A percentile compares a stretch with the other conserved stretches of the same genome.
Conservation (phyloP, 1,284 basidiomycete species). For the Pulveroboletus sp. region DNA sequence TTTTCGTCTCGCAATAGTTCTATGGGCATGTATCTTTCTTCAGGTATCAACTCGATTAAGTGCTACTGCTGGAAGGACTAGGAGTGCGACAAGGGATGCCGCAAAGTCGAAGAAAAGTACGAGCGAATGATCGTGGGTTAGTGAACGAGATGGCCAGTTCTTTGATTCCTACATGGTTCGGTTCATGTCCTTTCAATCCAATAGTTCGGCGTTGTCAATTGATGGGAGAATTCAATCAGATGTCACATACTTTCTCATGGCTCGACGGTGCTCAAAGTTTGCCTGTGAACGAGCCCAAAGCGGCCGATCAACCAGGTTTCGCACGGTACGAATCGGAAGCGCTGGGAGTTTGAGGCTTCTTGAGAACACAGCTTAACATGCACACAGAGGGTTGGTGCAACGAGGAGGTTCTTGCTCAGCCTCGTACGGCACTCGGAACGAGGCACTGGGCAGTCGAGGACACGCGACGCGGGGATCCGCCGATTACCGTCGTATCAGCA, state of each 20-base stretch:
- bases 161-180: background rate
- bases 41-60: slow-evolving; percentile 43
- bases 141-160: background rate
- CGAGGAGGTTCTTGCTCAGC: no score
- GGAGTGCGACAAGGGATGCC: slow-evolving; percentile 25
- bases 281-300: background rate
- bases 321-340: background rate
- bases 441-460: no score
- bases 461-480: no score
- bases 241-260: no score
- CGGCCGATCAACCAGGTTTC: background rate
- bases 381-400: no score
- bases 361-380: background rate
- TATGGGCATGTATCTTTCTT: slow-evolving; percentile 35
- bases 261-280: no score
- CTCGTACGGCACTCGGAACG: no score
- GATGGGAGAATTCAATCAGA: background rate
- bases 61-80: slow-evolving; percentile 22
- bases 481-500: background rate
- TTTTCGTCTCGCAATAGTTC: slow-evolving; percentile 21
- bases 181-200: background rate
- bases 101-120: slow-evolving; percentile 36
- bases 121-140: slow-evolving; percentile 28
- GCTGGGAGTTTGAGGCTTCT: background rate
- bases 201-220: slow-evolving; percentile 1